Evolutionary conservation across 2,329 filamentous ascomycete genomes (phyloP).

Genomic region (Bretziella fagacearum): DNA sequence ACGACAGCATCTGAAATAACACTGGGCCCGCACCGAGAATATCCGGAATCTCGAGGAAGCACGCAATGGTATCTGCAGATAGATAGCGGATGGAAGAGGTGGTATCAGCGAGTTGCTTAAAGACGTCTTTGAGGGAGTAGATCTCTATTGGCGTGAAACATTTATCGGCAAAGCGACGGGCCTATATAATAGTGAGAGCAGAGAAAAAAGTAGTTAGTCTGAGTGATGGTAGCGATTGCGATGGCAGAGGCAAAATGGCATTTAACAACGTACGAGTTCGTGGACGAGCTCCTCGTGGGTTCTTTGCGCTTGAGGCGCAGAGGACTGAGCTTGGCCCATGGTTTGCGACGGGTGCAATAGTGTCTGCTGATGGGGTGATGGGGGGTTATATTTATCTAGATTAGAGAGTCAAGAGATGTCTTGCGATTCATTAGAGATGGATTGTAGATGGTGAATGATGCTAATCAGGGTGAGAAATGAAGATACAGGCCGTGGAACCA

Average conservation of each 20-base stretch:
- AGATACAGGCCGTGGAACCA: neutral
- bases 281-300: conserved; percentile 6
- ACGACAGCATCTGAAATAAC: conserved; percentile 54
- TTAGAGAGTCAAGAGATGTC: no score
- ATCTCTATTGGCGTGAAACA: conserved; percentile 57
- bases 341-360: no score
- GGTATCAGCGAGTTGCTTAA: conserved; percentile 49
- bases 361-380: no score
- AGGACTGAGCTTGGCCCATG: conserved; percentile 9
- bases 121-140: conserved; percentile 58
- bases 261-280: conserved; percentile 3
- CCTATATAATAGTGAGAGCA: no score
- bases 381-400: no score
- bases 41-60: conserved; percentile 59
- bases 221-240: no score
- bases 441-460: no score
- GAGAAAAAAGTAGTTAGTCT: conserved; percentile 2
- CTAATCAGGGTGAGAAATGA: neutral
- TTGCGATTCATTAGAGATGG: no score
- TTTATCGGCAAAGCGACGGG: conserved; percentile 46
- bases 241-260: neutral
- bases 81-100: conserved; percentile 46
- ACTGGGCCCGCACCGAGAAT: conserved; percentile 49
- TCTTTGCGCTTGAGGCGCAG: neutral
- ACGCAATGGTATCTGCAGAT: conserved; percentile 51